A percentile compares a stretch with the other conserved stretches of the same genome.
Evolutionary conservation across 441 rosid genomes (phyloP).

Genomic region (Oxalis stricta): DNA sequence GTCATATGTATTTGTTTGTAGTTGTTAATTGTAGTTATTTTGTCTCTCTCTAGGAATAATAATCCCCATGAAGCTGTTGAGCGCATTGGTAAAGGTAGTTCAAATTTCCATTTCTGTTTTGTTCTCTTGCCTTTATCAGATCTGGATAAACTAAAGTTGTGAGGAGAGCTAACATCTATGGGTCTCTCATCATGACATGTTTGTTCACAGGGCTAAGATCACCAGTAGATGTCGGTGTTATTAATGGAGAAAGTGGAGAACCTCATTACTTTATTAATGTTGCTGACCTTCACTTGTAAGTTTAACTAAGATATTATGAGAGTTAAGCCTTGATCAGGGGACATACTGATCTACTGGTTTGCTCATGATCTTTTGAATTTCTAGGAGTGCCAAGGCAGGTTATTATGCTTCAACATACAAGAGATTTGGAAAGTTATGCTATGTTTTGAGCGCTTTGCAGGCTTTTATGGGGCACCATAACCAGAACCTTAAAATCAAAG

Average conservation of each 20-base stretch:
- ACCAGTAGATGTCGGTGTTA: constrained; percentile 61
- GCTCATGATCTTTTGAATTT: constrained; percentile 12
- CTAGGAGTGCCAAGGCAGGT: constrained; percentile 97
- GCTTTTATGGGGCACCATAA: constrained; percentile 76
- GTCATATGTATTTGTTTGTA: no score
- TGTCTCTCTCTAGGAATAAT: constrained; percentile 62
- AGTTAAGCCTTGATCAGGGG: constrained; percentile 1
- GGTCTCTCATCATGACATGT: no score
- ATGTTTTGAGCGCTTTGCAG: constrained; percentile 79
- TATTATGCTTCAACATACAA: constrained; percentile 83
- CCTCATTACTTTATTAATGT: constrained; percentile 74
- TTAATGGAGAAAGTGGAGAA: constrained; percentile 34
- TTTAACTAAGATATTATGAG: constrained; percentile 12
- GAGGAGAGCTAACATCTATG: no score
- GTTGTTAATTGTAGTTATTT: no score
- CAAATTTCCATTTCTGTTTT: neutral
- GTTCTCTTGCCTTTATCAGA: neutral
- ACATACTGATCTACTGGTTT: constrained; percentile 5
- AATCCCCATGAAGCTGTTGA: constrained; percentile 77
- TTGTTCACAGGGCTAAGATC: constrained; percentile 52
- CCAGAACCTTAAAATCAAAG: constrained; percentile 73
- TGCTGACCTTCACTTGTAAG: constrained; percentile 97
- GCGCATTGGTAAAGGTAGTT: constrained; percentile 65
- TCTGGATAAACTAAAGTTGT: neutral
- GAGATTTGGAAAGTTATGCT: constrained; percentile 73